phyloP scores from a whole-genome alignment of 2,329 filamentous ascomycete species.

The Phaeosphaeriaceae sp. region DNA sequence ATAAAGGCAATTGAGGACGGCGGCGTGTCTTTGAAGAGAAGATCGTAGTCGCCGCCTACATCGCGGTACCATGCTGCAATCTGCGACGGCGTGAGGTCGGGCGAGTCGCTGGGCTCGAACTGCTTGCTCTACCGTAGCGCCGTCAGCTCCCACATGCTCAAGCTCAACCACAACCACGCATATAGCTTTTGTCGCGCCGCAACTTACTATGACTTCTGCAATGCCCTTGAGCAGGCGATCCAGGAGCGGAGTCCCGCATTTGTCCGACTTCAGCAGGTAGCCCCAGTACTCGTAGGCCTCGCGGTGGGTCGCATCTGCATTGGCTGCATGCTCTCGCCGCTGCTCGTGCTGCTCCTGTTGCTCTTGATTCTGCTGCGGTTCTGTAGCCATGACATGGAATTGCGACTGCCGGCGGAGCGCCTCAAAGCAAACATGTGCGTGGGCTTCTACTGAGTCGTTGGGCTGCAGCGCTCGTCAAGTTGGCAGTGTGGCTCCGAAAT shows the following conservation, averaged over 20 bases:
- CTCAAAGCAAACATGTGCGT: constrained; percentile 15
- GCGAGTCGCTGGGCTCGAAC: constrained; percentile 53
- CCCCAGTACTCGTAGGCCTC: constrained; percentile 60
- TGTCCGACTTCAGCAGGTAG: constrained; percentile 59
- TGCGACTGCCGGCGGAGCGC: constrained; percentile 9
- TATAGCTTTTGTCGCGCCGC: not conserved
- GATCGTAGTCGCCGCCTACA: constrained; percentile 56
- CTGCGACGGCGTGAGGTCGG: constrained; percentile 57
- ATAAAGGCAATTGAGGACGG: constrained; percentile 84
- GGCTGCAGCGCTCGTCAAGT: constrained; percentile 21
- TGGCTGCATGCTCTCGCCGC: constrained; percentile 18
- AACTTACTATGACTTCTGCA: constrained; percentile 55
- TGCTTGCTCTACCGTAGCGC: constrained; percentile 44
- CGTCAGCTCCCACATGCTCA: not conserved
- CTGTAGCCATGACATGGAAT: constrained; percentile 36
- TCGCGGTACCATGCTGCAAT: constrained; percentile 59
- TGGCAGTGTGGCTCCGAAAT: constrained; percentile 29
- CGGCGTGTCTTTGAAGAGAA: constrained; percentile 79
- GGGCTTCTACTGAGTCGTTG: constrained; percentile 19
- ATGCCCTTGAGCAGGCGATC: constrained; percentile 56
- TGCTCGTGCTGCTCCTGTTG: constrained; percentile 22
- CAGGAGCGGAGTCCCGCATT: constrained; percentile 56
- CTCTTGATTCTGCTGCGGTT: constrained; percentile 29
- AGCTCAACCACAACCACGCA: not conserved
- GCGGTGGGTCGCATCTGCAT: constrained; percentile 37